Percentiles rank a stretch among this genome's conserved stretches.
These are phyloP conservation scores for Paracorniculantispora psalliotae DNA, from an alignment of 2,329 filamentous ascomycete species.

Conservation along the genomic window DNA sequence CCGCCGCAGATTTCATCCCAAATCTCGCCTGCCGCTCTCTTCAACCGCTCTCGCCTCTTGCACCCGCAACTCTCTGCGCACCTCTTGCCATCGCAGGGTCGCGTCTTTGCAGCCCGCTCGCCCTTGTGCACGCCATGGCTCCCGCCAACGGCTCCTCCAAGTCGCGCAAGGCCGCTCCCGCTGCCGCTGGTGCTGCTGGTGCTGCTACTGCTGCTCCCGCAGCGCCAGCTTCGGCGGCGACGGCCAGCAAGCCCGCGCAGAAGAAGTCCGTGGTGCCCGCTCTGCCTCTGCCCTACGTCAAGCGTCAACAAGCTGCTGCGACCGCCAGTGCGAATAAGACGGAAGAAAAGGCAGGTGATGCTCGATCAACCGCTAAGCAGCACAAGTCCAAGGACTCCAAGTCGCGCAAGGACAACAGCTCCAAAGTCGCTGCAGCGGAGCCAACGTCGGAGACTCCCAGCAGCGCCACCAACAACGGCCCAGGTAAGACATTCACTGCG, in stretches of 20 bases:
- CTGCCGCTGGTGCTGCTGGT: neutral
- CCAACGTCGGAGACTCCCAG: neutral
- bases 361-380: neutral
- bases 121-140: slow-evolving; percentile 14
- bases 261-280: slow-evolving; percentile 33
- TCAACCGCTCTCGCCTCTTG: neutral
- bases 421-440: slow-evolving; percentile 6
- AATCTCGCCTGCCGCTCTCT: neutral
- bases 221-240: slow-evolving; percentile 10
- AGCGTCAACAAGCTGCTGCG: slow-evolving; percentile 33
- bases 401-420: slow-evolving; percentile 6
- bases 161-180: slow-evolving; percentile 26
- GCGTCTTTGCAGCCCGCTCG: slow-evolving; percentile 11
- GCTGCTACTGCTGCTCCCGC: neutral
- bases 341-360: neutral
- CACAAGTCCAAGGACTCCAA: slow-evolving; percentile 4
- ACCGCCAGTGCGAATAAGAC: slow-evolving; percentile 22
- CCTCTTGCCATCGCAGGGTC: slow-evolving; percentile 5
- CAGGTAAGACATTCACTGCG: slow-evolving; percentile 5
- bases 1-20: slow-evolving; percentile 11
- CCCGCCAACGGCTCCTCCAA: slow-evolving; percentile 27
- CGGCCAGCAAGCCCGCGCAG: slow-evolving; percentile 19
- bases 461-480: slow-evolving; percentile 3
- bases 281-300: slow-evolving; percentile 35
- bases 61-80: neutral